Conservation (phyloP, 2,329 filamentous ascomycete species). For the Fusarium azukiicola region DNA sequence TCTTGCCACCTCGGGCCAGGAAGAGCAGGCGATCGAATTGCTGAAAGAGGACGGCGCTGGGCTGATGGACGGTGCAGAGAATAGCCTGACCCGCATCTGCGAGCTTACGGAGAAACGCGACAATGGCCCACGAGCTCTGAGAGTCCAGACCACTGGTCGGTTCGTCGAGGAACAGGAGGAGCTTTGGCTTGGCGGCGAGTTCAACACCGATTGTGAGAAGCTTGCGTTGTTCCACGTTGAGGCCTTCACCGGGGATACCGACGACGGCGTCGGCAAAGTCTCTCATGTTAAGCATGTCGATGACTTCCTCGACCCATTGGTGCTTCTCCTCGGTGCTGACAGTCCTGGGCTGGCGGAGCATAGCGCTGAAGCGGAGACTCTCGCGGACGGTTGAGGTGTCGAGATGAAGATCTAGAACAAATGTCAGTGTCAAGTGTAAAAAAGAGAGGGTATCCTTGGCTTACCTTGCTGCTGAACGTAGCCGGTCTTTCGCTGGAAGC, state of each 20-base stretch:
- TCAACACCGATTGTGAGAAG: slow-evolving; percentile 1
- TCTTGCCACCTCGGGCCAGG: slow-evolving; percentile 66
- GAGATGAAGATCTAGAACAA: slow-evolving; percentile 72
- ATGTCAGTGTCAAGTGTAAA: neutral
- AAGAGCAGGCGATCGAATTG: slow-evolving; percentile 67
- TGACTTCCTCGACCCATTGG: slow-evolving; percentile 80
- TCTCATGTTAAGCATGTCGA: slow-evolving; percentile 15
- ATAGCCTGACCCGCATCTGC: slow-evolving; percentile 3
- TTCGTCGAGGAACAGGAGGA: slow-evolving; percentile 11
- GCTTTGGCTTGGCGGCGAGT: slow-evolving; percentile 2
- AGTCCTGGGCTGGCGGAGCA: slow-evolving; percentile 76
- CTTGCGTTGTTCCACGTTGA: slow-evolving; percentile 11
- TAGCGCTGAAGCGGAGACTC: slow-evolving; percentile 75
- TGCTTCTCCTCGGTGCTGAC: slow-evolving; percentile 79
- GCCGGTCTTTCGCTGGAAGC: slow-evolving; percentile 83
- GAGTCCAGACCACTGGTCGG: neutral
- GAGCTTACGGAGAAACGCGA: neutral
- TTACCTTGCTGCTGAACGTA: slow-evolving; percentile 84
- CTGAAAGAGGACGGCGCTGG: slow-evolving; percentile 42
- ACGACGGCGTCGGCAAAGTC: neutral
- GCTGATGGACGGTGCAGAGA: slow-evolving; percentile 13
- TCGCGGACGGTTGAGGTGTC: slow-evolving; percentile 77
- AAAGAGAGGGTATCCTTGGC: neutral
- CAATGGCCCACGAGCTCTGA: slow-evolving; percentile 3
- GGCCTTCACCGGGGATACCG: neutral